A percentile compares a stretch with the other conserved stretches of the same genome.
Evolutionary conservation across 768 basidiomycete species (phyloP).

Genomic region (Serendipita sp.): DNA sequence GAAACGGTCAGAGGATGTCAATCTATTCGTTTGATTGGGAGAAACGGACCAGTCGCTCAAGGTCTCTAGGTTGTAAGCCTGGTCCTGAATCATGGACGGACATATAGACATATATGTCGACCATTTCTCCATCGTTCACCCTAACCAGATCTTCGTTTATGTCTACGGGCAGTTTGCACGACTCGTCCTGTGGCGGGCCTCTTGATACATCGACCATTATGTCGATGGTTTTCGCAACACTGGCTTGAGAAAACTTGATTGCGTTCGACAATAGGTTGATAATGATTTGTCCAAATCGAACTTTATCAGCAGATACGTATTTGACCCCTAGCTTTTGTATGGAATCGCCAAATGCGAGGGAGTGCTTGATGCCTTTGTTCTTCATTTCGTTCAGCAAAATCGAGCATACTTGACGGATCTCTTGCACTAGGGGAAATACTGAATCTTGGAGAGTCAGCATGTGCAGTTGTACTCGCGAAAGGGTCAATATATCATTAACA

Average conservation of each 20-base stretch:
- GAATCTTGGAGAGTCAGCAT: conserved; percentile 16
- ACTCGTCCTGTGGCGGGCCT: conserved; percentile 19
- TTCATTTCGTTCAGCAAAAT: conserved; percentile 26
- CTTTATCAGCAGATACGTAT: conserved; percentile 22
- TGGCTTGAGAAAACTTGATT: conserved; percentile 23
- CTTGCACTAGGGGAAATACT: conserved; percentile 14
- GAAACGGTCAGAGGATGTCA: neutral
- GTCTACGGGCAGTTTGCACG: conserved; percentile 18
- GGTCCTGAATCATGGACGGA: conserved; percentile 24
- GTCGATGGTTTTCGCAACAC: conserved; percentile 18
- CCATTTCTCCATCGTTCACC: neutral
- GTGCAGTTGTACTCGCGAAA: conserved; percentile 25
- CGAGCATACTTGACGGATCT: conserved; percentile 21
- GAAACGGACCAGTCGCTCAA: conserved; percentile 17
- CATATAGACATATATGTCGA: conserved; percentile 22
- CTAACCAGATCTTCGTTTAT: neutral
- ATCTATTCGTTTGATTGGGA: neutral
- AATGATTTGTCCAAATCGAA: conserved; percentile 23
- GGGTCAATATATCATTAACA: conserved; percentile 25
- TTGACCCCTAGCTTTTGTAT: conserved; percentile 16
- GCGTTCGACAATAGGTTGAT: conserved; percentile 25
- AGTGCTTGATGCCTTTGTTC: conserved; percentile 22
- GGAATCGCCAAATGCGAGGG: conserved; percentile 20
- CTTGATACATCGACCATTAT: conserved; percentile 20
- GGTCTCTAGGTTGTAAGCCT: conserved; percentile 22